Evolutionary conservation across 2,329 filamentous ascomycete species (phyloP), one percentile per base, ranked within the genome.

Genomic region (Huntiella decipiens): DNA sequence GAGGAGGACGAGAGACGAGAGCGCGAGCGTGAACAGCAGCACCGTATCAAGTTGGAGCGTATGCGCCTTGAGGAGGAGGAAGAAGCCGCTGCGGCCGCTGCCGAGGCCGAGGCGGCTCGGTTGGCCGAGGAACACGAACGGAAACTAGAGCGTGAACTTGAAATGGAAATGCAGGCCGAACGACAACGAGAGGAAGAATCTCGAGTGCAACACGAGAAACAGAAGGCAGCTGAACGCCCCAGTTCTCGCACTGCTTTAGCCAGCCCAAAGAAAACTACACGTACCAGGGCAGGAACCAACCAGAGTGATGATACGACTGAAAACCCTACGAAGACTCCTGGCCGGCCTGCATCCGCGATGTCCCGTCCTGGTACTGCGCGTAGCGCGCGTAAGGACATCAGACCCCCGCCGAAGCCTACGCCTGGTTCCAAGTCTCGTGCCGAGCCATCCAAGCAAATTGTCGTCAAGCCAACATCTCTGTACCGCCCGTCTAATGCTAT

Each of bases 381-480:
- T 15, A 38, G 47, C 28, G 19, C 46, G 15, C 47, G 47, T 10
- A 69, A 65, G 43, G 70, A 72, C 38, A 60, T 69, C 48, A 76
- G 76, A 55, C 67, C 77, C 45, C 76, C 76, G 0, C 56, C 71
- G 3, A 80, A 73, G 53, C 76, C 77, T 2, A 67, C 66, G 6
- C 80, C 79, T 55, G 76, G 81, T 36, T 55, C 66, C 1, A 82
- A 80, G 56, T 57, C 68, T 0, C 83, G 77, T 57, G 75, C 78
- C 49, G 73, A 73, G 1, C 81, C 78, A 5, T 44, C 62, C 1
- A 83, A 81, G 3, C 74, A 80, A 48, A 86, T 81, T 54, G 73
- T 73, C 48, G 78, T 84, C 50, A 81, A 79, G 52, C 77, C 74
- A 44, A 71, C 71, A 16, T 78, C 75, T 7, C 73, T 77, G 48